Percentiles rank a stretch among this genome's conserved stretches.
Conservation (phyloP, 371 early-diverging fungal species). For the Sporodiniella umbellata region DNA sequence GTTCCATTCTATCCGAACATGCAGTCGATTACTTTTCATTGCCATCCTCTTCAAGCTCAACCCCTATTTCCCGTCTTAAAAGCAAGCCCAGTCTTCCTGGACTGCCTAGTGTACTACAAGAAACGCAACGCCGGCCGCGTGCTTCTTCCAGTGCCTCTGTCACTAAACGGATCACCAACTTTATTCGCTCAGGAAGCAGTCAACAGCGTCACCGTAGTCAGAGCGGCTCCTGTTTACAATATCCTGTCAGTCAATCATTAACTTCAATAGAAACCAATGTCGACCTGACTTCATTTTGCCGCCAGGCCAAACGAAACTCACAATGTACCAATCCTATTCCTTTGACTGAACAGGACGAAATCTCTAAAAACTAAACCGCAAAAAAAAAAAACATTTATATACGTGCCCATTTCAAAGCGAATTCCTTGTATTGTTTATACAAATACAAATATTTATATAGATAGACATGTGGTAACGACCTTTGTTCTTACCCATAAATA, state of each 20-base stretch:
- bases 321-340: neutral
- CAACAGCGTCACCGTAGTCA: slow-evolving; percentile 5
- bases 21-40: slow-evolving; percentile 5
- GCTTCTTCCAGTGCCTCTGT: slow-evolving; percentile 22
- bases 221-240: slow-evolving; percentile 9
- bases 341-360: neutral
- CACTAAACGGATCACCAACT: slow-evolving; percentile 19
- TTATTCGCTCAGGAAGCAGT: slow-evolving; percentile 17
- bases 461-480: too few species aligned
- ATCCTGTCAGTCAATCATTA: neutral
- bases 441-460: too few species aligned
- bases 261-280: neutral
- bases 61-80: slow-evolving; percentile 17
- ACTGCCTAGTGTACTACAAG: slow-evolving; percentile 5
- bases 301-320: neutral
- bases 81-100: slow-evolving; percentile 18
- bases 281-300: neutral
- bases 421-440: too few species aligned
- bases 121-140: slow-evolving; percentile 9
- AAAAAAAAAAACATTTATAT: too few species aligned
- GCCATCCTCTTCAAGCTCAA: neutral
- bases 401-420: too few species aligned
- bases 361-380: too few species aligned
- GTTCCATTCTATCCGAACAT: neutral
- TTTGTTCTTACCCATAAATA: neutral